Base-by-base conservation (phyloP, 1,284 basidiomycete genomes). In the Pseudozyma pruni region DNA sequence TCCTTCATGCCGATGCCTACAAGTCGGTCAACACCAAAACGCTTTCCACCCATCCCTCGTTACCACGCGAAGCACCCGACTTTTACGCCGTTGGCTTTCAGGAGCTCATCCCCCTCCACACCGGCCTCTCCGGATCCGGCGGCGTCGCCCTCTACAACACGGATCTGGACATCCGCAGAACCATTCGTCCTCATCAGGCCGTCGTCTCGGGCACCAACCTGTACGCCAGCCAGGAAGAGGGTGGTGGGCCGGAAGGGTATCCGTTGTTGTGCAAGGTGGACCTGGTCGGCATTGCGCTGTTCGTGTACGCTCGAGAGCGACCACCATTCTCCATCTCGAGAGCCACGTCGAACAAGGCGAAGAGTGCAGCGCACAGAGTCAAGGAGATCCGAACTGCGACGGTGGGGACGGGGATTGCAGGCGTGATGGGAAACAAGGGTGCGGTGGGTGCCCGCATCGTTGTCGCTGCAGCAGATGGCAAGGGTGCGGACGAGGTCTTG, bases 351-450 rank as follows among this genome's bases (percentile, higher is more conserved):
- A 92, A 17, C 86, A 91, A 75, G 90, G 90, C 20, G 84, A 87
- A 53, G 91, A 90, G 90, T 23, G 72, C 61, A 14, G 76, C 72
- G 6, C 42, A 61, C 39, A 72, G 78, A 20, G 71, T 81, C 55
- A 76, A 63, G 49, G 80, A 82, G 56, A 70, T 81, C 39, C 57
- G 79, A 22, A 70, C 76, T 10, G 66, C 76, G 7, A 76, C 60
- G 5, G 83, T 78, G 2, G 82, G 79, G 2, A 80, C 78, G 6
- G 84, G 84, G 16, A 35, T 83, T 4, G 76, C 69, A 4, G 71
- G 75, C 4, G 20, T 84, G 68, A 91, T 98, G 91, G 93, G 93
- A 11, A 98, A 98, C 85, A 98, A 98, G 83, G 93, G 93, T 23
- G 94, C 92, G 0, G 93, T 96, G 2, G 94, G 91, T 16, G 86